Conservation (phyloP, 441 rosid species). For the Metrosideros polymorpha region DNA sequence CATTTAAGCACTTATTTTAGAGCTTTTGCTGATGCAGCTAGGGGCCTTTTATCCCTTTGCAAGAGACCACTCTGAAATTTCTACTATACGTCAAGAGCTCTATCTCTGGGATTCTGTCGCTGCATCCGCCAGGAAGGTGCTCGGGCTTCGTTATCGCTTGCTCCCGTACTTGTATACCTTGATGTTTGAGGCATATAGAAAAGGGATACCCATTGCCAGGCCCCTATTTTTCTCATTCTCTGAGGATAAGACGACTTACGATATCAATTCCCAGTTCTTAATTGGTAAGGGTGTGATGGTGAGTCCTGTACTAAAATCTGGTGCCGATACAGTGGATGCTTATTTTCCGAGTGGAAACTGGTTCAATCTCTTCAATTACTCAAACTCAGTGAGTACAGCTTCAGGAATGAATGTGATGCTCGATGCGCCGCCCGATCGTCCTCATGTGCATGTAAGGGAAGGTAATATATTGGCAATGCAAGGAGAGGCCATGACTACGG, state of each 20-base stretch:
- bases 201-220: neutral
- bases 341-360: conserved; percentile 52
- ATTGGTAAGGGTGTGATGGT: conserved; percentile 48
- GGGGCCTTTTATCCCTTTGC: conserved; percentile 5
- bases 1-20: neutral
- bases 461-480: conserved; percentile 71
- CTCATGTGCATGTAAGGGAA: conserved; percentile 50
- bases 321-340: conserved; percentile 29
- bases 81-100: neutral
- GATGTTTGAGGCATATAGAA: neutral
- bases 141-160: neutral
- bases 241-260: neutral
- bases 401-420: neutral
- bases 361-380: conserved; percentile 51
- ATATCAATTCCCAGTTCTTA: conserved; percentile 25
- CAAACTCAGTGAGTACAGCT: conserved; percentile 13
- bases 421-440: conserved; percentile 26
- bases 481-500: conserved; percentile 62
- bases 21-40: neutral
- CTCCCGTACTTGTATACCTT: neutral
- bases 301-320: conserved; percentile 34
- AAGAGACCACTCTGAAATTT: neutral
- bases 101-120: neutral
- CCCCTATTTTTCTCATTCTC: neutral
- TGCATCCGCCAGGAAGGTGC: neutral